Base-by-base conservation (phyloP, 2,329 filamentous ascomycete genomes). In the Trichoderma gracile region DNA sequence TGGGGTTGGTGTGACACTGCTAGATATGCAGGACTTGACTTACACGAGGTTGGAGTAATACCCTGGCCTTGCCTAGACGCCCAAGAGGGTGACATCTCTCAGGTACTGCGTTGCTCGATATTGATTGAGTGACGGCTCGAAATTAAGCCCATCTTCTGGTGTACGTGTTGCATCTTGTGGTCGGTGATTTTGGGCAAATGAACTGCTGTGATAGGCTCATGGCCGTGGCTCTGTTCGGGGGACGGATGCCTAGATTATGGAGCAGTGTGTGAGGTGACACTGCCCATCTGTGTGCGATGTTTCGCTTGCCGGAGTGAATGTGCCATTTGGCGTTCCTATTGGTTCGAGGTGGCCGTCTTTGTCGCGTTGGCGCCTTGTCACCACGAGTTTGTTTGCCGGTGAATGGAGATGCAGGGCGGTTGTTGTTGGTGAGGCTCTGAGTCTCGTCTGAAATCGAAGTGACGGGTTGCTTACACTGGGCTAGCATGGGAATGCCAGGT, bases 191-290 rank as follows among this genome's bases (percentile, higher is more conserved):
- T n/a, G n/a, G 2, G 33, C 33, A 14, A n/a, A 40, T 1, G n/a
- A 9, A 15, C 19, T 15, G n/a, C 42, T 33, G 42, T 46, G 49
- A 62, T 62, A 62, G 58, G 49, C n/a, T 62, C 23, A 46, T 53
- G n/a, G 58, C n/a, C 8, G 17, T 54, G 58, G 40, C 38, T 49
- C 23, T 53, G n/a, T n/a, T n/a, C n/a, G 38, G 12, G 43, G 55
- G 58, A 25, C 40, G 58, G 47, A 62, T 62, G 58, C 58, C 58
- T 62, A 27, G 58, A 53, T 38, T 45, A 62, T 50, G 56, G 56
- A 19, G 33, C 3, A 5, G 3, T 33, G 21, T n/a, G 33, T 7
- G 19, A 25, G 50, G 55, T 21, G 19, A 46, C 14, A 21, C 25
- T 33, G 54, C 40, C 33, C 27, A 40, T 53, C 54, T 46, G 42